A percentile compares a stretch with the other conserved stretches of the same genome.
phyloP scores from a whole-genome alignment of 192 early-diverging fungal species.

The Podila clonocystis region DNA sequence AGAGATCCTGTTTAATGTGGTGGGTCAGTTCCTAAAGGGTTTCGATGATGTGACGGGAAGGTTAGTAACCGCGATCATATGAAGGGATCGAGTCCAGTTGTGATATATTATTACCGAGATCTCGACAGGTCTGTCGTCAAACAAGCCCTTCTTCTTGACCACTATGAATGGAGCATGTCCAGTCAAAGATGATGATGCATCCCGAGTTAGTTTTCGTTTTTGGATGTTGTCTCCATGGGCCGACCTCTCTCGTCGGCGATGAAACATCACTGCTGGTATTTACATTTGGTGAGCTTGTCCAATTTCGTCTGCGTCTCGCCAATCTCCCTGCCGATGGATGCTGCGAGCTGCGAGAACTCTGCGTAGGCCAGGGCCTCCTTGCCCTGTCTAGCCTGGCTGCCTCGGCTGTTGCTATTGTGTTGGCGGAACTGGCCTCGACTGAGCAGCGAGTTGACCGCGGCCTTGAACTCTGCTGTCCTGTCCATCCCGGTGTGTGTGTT shows the following conservation, averaged over 20 bases:
- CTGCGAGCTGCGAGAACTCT: constrained; percentile 88
- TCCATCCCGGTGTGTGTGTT: constrained; percentile 54
- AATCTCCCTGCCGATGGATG: constrained; percentile 88
- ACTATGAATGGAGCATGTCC: constrained; percentile 47
- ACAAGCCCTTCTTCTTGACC: constrained; percentile 93
- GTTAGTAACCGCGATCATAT: background rate
- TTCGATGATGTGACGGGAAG: background rate
- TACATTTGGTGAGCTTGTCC: constrained; percentile 84
- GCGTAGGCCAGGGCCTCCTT: constrained; percentile 59
- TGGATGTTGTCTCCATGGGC: background rate
- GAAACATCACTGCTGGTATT: background rate
- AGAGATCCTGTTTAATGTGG: constrained; percentile 96
- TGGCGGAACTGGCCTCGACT: constrained; percentile 48
- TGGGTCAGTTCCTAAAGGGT: constrained; percentile 81
- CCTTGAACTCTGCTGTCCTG: constrained; percentile 89
- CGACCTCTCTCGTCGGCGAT: background rate
- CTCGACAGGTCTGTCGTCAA: constrained; percentile 96
- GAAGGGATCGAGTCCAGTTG: background rate
- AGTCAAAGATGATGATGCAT: background rate
- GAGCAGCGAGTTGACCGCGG: constrained; percentile 81
- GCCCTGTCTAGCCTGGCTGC: constrained; percentile 18
- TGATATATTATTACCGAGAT: constrained; percentile 73
- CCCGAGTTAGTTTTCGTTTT: background rate
- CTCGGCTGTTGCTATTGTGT: constrained; percentile 8
- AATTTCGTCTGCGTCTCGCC: constrained; percentile 82